phyloP scores from a whole-genome alignment of 1,139 yeast genomes.

The Lodderomyces margitis region DNA sequence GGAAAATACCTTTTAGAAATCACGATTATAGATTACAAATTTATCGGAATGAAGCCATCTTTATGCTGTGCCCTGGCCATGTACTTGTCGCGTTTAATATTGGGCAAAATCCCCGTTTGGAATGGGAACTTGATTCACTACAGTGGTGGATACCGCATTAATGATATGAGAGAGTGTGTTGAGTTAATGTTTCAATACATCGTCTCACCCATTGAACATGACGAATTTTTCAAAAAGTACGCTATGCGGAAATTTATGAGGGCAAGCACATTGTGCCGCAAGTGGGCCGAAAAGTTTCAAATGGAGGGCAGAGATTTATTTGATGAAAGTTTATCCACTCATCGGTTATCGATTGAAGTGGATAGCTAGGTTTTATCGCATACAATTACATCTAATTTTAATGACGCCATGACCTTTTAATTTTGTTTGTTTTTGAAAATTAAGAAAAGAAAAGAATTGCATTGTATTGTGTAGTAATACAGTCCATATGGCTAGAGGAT shows the following conservation, averaged over 20 bases:
- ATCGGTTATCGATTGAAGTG: conserved; percentile 15
- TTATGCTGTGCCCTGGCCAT: conserved; percentile 89
- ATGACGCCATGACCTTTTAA: conserved; percentile 3
- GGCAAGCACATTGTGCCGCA: conserved; percentile 83
- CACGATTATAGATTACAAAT: conserved; percentile 74
- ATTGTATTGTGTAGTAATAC: conserved; percentile 1
- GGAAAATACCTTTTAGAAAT: conserved; percentile 89
- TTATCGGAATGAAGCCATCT: conserved; percentile 78
- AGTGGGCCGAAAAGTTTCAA: conserved; percentile 76
- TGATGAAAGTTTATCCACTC: conserved; percentile 18
- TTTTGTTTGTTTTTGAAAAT: not conserved
- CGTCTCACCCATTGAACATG: conserved; percentile 83
- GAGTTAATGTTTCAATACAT: conserved; percentile 76
- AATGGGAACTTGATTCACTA: conserved; percentile 83
- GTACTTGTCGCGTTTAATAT: conserved; percentile 79
- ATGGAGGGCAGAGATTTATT: conserved; percentile 34
- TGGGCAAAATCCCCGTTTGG: conserved; percentile 72
- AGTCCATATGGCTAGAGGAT: not conserved
- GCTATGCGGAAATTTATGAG: conserved; percentile 90
- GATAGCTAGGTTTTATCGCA: not conserved
- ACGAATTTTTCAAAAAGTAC: conserved; percentile 90
- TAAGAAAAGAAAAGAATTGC: not conserved
- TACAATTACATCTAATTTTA: not conserved
- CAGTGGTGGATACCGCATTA: conserved; percentile 85
- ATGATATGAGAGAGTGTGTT: conserved; percentile 68